These are phyloP conservation scores for Triticum turgidum DNA, from an alignment of 176 grass and related monocot species.

Conservation along the genomic window DNA sequence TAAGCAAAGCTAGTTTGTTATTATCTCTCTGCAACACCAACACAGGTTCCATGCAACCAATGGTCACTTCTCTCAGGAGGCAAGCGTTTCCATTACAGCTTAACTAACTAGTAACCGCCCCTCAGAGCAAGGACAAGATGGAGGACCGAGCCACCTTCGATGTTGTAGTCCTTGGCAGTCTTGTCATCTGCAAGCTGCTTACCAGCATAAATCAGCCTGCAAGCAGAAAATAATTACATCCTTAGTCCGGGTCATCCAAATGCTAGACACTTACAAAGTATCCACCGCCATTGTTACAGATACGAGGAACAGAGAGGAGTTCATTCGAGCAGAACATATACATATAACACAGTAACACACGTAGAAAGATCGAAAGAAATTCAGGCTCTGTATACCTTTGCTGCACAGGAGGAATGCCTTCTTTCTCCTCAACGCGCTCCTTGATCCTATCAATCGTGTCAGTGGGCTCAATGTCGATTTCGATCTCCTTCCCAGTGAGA, in stretches of 20 bases:
- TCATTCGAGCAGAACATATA: background rate
- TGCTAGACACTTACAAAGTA: background rate
- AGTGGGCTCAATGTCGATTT: conserved; percentile 85
- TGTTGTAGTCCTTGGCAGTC: conserved; percentile 98
- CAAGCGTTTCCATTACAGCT: background rate
- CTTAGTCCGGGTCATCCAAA: background rate
- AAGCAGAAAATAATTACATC: background rate
- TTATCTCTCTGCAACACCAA: conserved; percentile 41
- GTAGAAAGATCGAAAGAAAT: background rate
- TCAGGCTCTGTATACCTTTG: conserved; percentile 55
- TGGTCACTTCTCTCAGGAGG: conserved; percentile 25
- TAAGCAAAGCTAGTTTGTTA: conserved; percentile 37
- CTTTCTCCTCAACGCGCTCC: conserved; percentile 95
- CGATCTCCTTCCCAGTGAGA: conserved; percentile 89
- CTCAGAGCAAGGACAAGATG: conserved; percentile 97
- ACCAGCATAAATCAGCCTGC: conserved; percentile 92
- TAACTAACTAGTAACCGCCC: conserved; percentile 66
- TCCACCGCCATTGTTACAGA: too few relatives aligned
- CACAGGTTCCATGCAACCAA: conserved; percentile 7
- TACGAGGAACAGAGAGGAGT: background rate
- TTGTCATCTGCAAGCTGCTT: conserved; percentile 99
- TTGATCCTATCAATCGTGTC: conserved; percentile 90
- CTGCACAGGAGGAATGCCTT: conserved; percentile 95
- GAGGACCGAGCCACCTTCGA: conserved; percentile 94
- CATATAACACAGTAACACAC: too few relatives aligned